Percentiles rank a stretch among this genome's conserved stretches.
These are phyloP conservation scores for Thielaviopsis ethacetica DNA, from an alignment of 2,329 filamentous ascomycete species.

Conservation along the genomic window DNA sequence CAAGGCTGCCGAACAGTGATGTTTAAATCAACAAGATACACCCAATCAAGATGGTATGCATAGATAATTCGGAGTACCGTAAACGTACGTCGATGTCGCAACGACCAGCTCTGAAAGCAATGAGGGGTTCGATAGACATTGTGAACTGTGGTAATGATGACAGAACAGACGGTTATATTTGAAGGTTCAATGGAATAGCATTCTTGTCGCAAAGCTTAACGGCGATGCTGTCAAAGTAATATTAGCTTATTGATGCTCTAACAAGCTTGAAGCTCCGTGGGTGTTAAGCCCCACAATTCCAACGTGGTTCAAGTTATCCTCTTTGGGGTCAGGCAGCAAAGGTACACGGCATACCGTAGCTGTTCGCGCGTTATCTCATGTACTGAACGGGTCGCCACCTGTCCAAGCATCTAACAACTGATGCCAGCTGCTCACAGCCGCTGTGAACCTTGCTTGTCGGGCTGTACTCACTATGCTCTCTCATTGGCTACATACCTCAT, in stretches of 20 bases:
- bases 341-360: background rate
- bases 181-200: background rate
- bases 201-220: background rate
- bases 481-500: slow-evolving; percentile 1
- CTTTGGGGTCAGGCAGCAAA: slow-evolving; percentile 7
- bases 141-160: slow-evolving; percentile 14
- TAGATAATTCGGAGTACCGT: background rate
- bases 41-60: background rate
- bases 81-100: slow-evolving; percentile 65
- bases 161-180: background rate
- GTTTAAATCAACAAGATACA: background rate
- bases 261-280: slow-evolving; percentile 2
- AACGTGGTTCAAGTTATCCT: background rate
- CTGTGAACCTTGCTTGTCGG: background rate
- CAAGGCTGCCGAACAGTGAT: background rate
- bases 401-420: background rate
- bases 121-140: slow-evolving; percentile 75
- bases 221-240: background rate
- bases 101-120: slow-evolving; percentile 90
- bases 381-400: background rate
- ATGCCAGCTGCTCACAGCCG: background rate
- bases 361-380: background rate
- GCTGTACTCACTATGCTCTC: background rate
- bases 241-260: slow-evolving; percentile 1
- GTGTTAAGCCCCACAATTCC: background rate